Base-by-base conservation (phyloP, 805 yeast genomes). In the Wickerhamomyces alni region DNA sequence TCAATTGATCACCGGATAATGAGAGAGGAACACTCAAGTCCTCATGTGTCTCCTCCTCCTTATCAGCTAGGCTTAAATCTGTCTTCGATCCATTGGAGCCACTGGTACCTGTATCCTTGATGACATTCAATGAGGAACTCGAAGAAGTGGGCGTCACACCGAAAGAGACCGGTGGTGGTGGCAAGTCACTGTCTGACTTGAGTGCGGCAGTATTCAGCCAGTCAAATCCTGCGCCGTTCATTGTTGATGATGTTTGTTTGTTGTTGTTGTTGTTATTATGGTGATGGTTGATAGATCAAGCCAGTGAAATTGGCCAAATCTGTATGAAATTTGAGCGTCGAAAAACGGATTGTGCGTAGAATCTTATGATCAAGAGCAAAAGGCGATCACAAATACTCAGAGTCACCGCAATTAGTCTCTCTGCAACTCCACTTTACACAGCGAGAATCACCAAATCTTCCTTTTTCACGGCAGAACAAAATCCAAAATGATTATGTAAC, bases 1-100 rank as follows among this genome's bases (percentile, higher is more conserved):
- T 74, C 34, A 91, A 70, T 42, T 87, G 87, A 35, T 72, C 74
- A 1, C 76, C 72, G 2, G 80, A 68, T n/a, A 85, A 62, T 2
- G 87, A 75, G 37, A 84, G 59, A 0, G 89, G 87, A 2, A 79
- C 71, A 10, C 63, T 49, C 8, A 64, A 45, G 34, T 74, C 76
- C 18, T 64, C 65, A 6, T 54, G 44, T 8, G 59, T 40, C 39
- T 61, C 62, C n/a, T 36, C 37, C 5, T 46, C 38, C 30, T 37
- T 42, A 29, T 35, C 27, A 17, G 16, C 19, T 18, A 36, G 27
- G 13, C 17, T 17, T 16, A 21, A 9, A 21, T 21, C 24, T 21
- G 6, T 6, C 9, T 21, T 21, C 24, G 24, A 21, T 21, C 24
- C 24, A 21, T 21, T 21, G 9, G 24, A 6, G 9, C 15, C 13